Evolutionary conservation across 345 rosid genomes (phyloP).

Genomic region (Populus ilicifolia): DNA sequence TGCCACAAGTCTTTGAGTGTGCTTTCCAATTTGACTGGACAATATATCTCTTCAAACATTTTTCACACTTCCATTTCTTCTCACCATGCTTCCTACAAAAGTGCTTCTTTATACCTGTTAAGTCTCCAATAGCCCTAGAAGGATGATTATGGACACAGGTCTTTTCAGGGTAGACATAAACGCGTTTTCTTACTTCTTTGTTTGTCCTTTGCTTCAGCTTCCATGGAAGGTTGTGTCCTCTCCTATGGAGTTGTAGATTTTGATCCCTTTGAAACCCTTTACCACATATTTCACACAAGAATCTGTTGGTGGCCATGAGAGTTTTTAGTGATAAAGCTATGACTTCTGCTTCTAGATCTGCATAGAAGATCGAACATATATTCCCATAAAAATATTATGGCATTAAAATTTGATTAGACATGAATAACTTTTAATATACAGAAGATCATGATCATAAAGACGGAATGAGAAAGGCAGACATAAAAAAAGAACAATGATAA

Average conservation of each 20-base stretch:
- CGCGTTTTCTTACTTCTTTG: conserved; percentile 77
- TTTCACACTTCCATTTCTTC: conserved; percentile 96
- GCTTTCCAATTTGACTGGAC: conserved; percentile 99
- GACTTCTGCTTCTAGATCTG: conserved; percentile 99
- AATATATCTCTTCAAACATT: conserved; percentile 89
- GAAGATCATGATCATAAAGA: conserved; percentile 6
- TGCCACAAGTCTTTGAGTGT: conserved; percentile 94
- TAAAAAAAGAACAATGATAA: neutral
- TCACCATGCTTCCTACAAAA: conserved; percentile 94
- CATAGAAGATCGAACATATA: neutral
- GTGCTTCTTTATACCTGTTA: conserved; percentile 95
- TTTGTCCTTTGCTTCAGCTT: conserved; percentile 88
- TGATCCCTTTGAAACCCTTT: conserved; percentile 98
- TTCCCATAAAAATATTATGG: neutral
- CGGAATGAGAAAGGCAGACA: neutral
- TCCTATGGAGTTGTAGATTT: conserved; percentile 85
- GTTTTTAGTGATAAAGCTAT: conserved; percentile 93
- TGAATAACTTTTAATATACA: conserved; percentile 15
- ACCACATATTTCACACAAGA: conserved; percentile 91
- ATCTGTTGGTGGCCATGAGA: conserved; percentile 95
- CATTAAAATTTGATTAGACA: neutral
- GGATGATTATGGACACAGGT: conserved; percentile 86
- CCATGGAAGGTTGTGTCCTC: conserved; percentile 99
- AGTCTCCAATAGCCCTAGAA: conserved; percentile 91
- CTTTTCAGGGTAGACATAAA: conserved; percentile 93